Base-by-base conservation (phyloP, 2,329 filamentous ascomycete genomes). In the Monilinia vaccinii-corymbosi region DNA sequence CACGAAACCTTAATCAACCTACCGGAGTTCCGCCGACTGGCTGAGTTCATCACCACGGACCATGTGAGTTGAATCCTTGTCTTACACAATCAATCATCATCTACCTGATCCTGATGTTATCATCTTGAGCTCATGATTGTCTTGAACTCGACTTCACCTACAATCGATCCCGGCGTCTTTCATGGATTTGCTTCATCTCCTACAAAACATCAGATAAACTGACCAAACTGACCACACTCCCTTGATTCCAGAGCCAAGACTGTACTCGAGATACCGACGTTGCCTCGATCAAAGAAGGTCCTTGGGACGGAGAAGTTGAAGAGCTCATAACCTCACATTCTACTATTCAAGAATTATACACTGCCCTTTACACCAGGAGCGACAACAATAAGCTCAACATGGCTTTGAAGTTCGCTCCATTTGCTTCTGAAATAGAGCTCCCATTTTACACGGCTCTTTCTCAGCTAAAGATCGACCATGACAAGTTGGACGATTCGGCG, bases 401-500 rank as follows among this genome's bases (percentile, higher is more conserved):
- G 70, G 68, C 70, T 60, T 78, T 89, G 73, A 84, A 87, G 77
- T 99, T 92, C 75, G 90, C 91, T 62, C 87, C 93, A 1, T 97
- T 96, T 79, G 84, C 87, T 45, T 96, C 93, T 52, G 91, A 97
- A 75, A 91, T 97, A 71, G 94, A 99, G 73, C 81, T 97, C 47
- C 90, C 91, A 48, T 99, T 99, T 75, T 99, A 97, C 73, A 88
- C 89, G 49, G 87, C 91, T 6, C 83, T 99, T n/a, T 94, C 95
- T 62, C 85, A 87, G 7, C 88, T 88, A 66, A 99, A 99, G 76
- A 91, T 99, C 72, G 91, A 97, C 73, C 87, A 96, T 81, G 94
- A 97, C 77, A 96, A 92, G 76, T 89, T 99, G 56, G 89, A 97
- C 76, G 93, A 96, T 74, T 96, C 92, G 11, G 89, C 91, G 28